phyloP scores from a whole-genome alignment of 2,329 filamentous ascomycete genomes.

The Tolypocladium ovalisporum region DNA sequence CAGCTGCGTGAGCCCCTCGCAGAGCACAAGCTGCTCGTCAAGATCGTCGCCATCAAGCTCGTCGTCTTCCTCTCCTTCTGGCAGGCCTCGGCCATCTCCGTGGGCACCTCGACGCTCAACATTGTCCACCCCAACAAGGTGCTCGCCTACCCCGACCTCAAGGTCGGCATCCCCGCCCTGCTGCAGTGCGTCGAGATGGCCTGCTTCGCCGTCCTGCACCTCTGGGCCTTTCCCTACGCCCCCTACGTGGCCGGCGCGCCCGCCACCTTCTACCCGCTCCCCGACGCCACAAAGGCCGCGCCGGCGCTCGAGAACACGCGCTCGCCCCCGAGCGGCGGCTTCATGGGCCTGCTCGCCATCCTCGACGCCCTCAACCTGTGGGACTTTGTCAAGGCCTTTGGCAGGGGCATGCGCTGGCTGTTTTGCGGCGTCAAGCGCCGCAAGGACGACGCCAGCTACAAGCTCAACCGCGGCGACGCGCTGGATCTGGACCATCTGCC shows the following conservation, averaged over 20 bases:
- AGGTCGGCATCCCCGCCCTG: slow-evolving; percentile 68
- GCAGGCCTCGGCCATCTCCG: slow-evolving; percentile 50
- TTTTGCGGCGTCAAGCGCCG: slow-evolving; percentile 60
- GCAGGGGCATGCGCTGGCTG: slow-evolving; percentile 69
- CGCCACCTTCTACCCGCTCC: slow-evolving; percentile 33
- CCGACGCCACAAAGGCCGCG: slow-evolving; percentile 28
- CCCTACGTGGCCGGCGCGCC: slow-evolving; percentile 47
- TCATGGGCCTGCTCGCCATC: slow-evolving; percentile 53
- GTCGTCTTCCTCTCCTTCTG: slow-evolving; percentile 89
- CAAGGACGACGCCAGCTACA: slow-evolving; percentile 40
- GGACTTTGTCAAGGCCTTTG: slow-evolving; percentile 73
- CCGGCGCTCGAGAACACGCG: slow-evolving; percentile 31
- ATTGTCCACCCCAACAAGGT: slow-evolving; percentile 49
- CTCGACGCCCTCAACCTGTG: slow-evolving; percentile 66
- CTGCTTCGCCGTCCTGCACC: slow-evolving; percentile 63
- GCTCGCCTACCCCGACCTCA: slow-evolving; percentile 64
- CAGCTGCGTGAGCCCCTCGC: slow-evolving; percentile 60
- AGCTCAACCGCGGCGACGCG: slow-evolving; percentile 16
- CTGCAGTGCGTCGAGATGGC: slow-evolving; percentile 80
- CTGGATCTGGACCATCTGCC: slow-evolving; percentile 27
- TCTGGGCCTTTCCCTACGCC: slow-evolving; percentile 72
- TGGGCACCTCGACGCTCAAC: slow-evolving; percentile 46
- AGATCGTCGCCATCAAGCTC: slow-evolving; percentile 78
- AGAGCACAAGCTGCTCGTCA: slow-evolving; percentile 63
- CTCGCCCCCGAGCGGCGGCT: slow-evolving; percentile 49